Evolutionary conservation across 331 rosid species (phyloP).

Genomic region (Acacia concinna): DNA sequence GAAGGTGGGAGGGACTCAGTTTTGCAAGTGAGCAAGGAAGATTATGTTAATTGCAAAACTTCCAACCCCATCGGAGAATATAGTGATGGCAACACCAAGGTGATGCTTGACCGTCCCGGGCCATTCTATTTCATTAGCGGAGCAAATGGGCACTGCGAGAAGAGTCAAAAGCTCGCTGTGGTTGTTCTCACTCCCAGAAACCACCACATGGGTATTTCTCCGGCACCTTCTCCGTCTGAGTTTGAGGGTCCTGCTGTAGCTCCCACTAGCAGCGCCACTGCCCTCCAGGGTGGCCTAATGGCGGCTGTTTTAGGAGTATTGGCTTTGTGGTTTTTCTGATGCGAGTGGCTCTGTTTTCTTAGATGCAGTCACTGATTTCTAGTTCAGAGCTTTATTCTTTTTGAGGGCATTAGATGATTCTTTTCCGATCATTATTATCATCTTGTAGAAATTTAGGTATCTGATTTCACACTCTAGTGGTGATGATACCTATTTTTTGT

Average conservation of each 20-base stretch:
- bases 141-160: conserved; percentile 60
- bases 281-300: conserved; percentile 40
- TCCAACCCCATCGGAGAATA: conserved; percentile 46
- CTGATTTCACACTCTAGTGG: background rate
- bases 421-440: background rate
- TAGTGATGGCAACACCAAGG: conserved; percentile 63
- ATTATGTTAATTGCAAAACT: conserved; percentile 49
- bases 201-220: conserved; percentile 30
- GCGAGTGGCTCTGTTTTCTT: background rate
- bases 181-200: conserved; percentile 61
- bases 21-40: conserved; percentile 57
- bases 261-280: conserved; percentile 57
- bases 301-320: conserved; percentile 36
- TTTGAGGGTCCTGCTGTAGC: conserved; percentile 63
- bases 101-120: conserved; percentile 58
- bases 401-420: background rate
- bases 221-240: conserved; percentile 57
- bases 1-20: conserved; percentile 76
- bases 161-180: conserved; percentile 68
- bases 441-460: conserved; percentile 2
- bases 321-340: conserved; percentile 40
- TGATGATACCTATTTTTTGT: background rate
- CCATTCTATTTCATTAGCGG: conserved; percentile 82
- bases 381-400: conserved; percentile 12
- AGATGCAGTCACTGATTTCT: background rate